phyloP scores from a whole-genome alignment of 306 rosid species.

The Medicago arabica region DNA sequence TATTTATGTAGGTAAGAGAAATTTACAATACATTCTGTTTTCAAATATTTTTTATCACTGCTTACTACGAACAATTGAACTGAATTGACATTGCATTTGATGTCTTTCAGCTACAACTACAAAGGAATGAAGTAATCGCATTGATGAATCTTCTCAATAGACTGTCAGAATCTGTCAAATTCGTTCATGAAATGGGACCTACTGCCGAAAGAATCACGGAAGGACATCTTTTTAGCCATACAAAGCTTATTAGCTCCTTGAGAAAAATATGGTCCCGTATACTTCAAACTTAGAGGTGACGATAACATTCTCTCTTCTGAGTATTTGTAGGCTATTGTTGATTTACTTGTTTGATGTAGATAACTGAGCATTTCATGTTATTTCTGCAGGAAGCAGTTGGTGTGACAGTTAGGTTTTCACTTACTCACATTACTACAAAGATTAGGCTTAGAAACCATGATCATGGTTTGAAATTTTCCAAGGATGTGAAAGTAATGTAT shows the following conservation, averaged over 20 bases:
- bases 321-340: background rate
- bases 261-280: slow-evolving; percentile 57
- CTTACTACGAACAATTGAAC: background rate
- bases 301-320: slow-evolving; percentile 12
- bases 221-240: slow-evolving; percentile 49
- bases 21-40: background rate
- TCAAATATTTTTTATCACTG: background rate
- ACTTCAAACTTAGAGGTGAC: slow-evolving; percentile 48
- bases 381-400: slow-evolving; percentile 42
- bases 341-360: slow-evolving; percentile 18
- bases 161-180: slow-evolving; percentile 80
- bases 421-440: slow-evolving; percentile 29
- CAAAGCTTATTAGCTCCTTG: slow-evolving; percentile 47
- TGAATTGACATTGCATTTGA: slow-evolving; percentile 28
- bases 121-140: slow-evolving; percentile 94
- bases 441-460: slow-evolving; percentile 44
- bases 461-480: slow-evolving; percentile 30
- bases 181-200: slow-evolving; percentile 74
- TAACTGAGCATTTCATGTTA: slow-evolving; percentile 29
- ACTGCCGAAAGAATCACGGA: slow-evolving; percentile 58
- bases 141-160: slow-evolving; percentile 86
- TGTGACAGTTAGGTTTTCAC: slow-evolving; percentile 16
- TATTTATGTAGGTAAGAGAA: too few species aligned
- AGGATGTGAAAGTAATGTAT: slow-evolving; percentile 38
- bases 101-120: slow-evolving; percentile 75